Percentiles rank a stretch among this genome's conserved stretches.
Conservation (phyloP, 108 stramenopile genomes). For the Parmales sp. region DNA sequence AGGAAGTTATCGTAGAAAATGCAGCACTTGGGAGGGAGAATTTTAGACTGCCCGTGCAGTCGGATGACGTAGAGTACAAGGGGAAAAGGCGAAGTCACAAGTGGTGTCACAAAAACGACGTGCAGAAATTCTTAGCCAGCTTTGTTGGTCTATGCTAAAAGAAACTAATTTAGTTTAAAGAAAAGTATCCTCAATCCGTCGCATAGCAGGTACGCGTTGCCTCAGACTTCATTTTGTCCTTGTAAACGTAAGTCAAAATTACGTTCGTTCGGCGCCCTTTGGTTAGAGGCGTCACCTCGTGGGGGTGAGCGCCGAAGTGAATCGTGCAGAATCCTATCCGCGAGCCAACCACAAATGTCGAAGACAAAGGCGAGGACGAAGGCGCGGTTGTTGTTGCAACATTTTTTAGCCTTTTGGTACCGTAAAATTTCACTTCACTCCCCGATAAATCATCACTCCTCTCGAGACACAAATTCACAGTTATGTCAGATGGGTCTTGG, state of each 20-base stretch:
- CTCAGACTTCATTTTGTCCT: slow-evolving; percentile 26
- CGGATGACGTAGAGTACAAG: no score
- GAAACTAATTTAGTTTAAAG: no score
- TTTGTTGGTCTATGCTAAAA: no score
- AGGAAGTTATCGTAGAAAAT: neutral
- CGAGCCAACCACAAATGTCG: slow-evolving; percentile 36
- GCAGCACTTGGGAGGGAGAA: no score
- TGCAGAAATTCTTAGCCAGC: no score
- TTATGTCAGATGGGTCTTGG: slow-evolving; percentile 51
- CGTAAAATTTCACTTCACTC: slow-evolving; percentile 42
- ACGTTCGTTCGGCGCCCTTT: slow-evolving; percentile 37
- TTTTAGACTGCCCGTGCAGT: no score
- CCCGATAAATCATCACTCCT: slow-evolving; percentile 26
- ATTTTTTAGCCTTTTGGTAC: slow-evolving; percentile 15
- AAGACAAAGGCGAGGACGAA: no score
- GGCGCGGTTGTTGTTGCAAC: no score
- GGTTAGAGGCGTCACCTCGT: slow-evolving; percentile 32
- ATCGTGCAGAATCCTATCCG: slow-evolving; percentile 31
- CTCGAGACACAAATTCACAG: slow-evolving; percentile 46
- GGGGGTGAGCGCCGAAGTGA: slow-evolving; percentile 42
- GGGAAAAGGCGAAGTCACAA: no score
- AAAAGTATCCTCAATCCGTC: no score
- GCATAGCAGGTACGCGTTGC: slow-evolving; percentile 28
- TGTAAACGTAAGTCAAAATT: slow-evolving; percentile 40
- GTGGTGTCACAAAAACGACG: no score